Conservation (phyloP, 2,329 filamentous ascomycete genomes). For the Parasarocladium wereldwijsianum region DNA sequence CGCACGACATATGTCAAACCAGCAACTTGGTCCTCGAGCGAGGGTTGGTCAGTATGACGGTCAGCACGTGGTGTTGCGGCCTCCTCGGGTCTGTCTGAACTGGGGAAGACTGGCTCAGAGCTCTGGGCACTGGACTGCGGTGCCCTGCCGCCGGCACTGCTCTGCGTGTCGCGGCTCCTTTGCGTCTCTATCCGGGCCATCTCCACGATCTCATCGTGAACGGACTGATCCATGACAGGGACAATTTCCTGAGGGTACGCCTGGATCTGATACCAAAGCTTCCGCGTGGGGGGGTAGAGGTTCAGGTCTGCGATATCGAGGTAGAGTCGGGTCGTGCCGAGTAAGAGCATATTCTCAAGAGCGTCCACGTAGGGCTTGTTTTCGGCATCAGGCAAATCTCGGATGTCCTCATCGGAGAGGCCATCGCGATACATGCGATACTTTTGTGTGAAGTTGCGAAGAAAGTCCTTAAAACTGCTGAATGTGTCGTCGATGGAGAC, state of each 20-base stretch:
- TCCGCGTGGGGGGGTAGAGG: conserved; percentile 79
- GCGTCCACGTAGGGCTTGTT: conserved; percentile 73
- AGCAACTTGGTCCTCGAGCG: conserved; percentile 68
- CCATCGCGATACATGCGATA: conserved; percentile 88
- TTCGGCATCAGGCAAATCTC: conserved; percentile 54
- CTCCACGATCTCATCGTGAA: conserved; percentile 89
- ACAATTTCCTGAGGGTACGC: conserved; percentile 94
- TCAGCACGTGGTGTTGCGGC: conserved; percentile 21
- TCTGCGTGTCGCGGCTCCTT: conserved; percentile 48
- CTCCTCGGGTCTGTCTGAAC: conserved; percentile 55
- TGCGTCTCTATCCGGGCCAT: conserved; percentile 69
- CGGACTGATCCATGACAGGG: conserved; percentile 85
- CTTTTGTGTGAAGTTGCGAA: conserved; percentile 82
- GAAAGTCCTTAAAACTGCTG: conserved; percentile 76
- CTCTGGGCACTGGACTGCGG: conserved; percentile 39
- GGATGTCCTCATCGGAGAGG: conserved; percentile 61
- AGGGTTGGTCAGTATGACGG: conserved; percentile 32
- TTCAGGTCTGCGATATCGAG: conserved; percentile 82
- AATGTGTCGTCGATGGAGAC: conserved; percentile 87
- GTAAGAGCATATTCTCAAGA: conserved; percentile 78
- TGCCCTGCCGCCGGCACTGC: conserved; percentile 30
- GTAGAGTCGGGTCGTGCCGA: conserved; percentile 74
- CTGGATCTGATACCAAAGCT: conserved; percentile 90
- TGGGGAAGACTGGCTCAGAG: conserved; percentile 64
- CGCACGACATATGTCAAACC: conserved; percentile 71